A percentile compares a stretch with the other conserved stretches of the same genome.
Conservation (phyloP, 805 yeast genomes). For the Candida quercuum region DNA sequence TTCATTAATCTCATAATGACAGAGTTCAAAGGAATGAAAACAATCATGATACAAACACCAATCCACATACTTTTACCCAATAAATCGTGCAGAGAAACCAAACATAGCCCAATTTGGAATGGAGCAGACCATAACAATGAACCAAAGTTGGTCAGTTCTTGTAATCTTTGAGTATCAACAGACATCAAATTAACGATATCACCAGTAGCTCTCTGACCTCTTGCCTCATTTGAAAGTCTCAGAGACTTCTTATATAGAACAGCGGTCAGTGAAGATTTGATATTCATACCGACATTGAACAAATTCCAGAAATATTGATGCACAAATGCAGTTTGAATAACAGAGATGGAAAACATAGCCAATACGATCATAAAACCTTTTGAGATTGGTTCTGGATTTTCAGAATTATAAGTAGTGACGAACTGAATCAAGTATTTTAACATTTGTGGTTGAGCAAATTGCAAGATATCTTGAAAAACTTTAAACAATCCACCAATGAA, state of each 20-base stretch:
- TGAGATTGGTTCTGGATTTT: constrained; percentile 46
- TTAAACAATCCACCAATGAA: constrained; percentile 71
- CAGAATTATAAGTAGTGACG: constrained; percentile 42
- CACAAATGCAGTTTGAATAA: constrained; percentile 69
- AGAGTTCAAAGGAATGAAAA: constrained; percentile 79
- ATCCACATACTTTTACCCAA: constrained; percentile 95
- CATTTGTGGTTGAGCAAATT: constrained; percentile 82
- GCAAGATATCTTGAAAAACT: constrained; percentile 67
- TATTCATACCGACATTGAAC: constrained; percentile 72
- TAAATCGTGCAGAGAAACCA: constrained; percentile 62
- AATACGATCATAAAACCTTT: constrained; percentile 72
- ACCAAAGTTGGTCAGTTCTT: constrained; percentile 73
- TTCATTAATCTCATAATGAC: constrained; percentile 63
- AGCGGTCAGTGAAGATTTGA: constrained; percentile 64
- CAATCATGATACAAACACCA: constrained; percentile 73
- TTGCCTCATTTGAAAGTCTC: constrained; percentile 65
- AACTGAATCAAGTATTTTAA: constrained; percentile 59
- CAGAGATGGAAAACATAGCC: constrained; percentile 69
- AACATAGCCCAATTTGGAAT: constrained; percentile 75
- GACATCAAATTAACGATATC: constrained; percentile 94
- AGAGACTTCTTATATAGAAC: constrained; percentile 64
- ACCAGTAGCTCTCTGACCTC: constrained; percentile 73
- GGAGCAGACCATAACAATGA: constrained; percentile 92
- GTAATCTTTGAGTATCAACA: constrained; percentile 86
- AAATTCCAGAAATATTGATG: constrained; percentile 78